phyloP scores from a whole-genome alignment of 2,329 filamentous ascomycete genomes.

The Epichloe gansuensis region DNA sequence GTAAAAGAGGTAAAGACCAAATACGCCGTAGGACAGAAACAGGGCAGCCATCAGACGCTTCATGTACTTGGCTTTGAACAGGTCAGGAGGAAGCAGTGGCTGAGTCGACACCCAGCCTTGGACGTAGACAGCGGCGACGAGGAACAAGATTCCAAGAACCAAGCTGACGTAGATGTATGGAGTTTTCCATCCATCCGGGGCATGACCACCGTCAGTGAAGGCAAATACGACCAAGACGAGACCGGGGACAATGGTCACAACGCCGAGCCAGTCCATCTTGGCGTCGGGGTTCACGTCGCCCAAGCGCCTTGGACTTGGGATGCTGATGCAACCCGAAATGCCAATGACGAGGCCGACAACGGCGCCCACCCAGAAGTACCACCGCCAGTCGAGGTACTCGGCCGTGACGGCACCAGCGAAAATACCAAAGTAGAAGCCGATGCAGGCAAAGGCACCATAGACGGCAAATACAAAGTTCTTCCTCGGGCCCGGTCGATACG shows the following conservation, averaged over 20 bases:
- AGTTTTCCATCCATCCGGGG: conserved; percentile 56
- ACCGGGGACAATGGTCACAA: conserved; percentile 47
- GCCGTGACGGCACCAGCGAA: conserved; percentile 51
- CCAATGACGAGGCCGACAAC: conserved; percentile 31
- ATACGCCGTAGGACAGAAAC: conserved; percentile 54
- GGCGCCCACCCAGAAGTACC: conserved; percentile 58
- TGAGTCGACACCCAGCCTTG: conserved; percentile 57
- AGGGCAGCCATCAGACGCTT: conserved; percentile 45
- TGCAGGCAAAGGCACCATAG: conserved; percentile 43
- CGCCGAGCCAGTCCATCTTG: conserved; percentile 58
- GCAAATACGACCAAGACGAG: conserved; percentile 61
- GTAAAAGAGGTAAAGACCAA: conserved; percentile 59
- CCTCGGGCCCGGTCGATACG: conserved; percentile 55
- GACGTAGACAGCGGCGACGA: conserved; percentile 51
- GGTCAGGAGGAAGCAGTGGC: conserved; percentile 55
- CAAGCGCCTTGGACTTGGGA: conserved; percentile 20
- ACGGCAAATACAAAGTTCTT: conserved; percentile 56
- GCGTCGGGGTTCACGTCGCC: conserved; percentile 13
- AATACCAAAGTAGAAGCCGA: conserved; percentile 53
- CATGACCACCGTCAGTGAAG: conserved; percentile 59
- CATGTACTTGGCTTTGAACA: conserved; percentile 61
- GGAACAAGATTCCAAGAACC: conserved; percentile 45
- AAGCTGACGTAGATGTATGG: conserved; percentile 59
- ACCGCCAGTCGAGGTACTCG: conserved; percentile 49
- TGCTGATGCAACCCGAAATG: conserved; percentile 28